A percentile compares a stretch with the other conserved stretches of the same genome.
Conservation (phyloP, 129 eudicot genomes). For the Sambucus nigra region DNA sequence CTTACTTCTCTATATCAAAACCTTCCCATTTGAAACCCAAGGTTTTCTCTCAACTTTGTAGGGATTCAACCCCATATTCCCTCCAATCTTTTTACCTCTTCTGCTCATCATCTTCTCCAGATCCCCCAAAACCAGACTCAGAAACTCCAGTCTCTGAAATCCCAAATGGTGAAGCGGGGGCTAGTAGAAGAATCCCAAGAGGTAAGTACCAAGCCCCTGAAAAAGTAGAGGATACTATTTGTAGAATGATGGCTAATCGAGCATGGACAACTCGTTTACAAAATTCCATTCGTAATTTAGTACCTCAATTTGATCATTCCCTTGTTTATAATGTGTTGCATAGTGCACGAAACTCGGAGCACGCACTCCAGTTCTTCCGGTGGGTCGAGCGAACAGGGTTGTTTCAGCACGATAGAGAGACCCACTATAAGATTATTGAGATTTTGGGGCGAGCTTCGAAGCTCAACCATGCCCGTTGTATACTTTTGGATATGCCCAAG, state of each 20-base stretch:
- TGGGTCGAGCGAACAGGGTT: slow-evolving; percentile 84
- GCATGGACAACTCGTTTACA: slow-evolving; percentile 93
- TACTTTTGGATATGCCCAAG: slow-evolving; percentile 77
- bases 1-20: slow-evolving; percentile 32
- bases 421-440: slow-evolving; percentile 66
- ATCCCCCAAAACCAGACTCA: slow-evolving; percentile 13
- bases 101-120: slow-evolving; percentile 28
- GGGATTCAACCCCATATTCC: slow-evolving; percentile 26
- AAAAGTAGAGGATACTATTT: slow-evolving; percentile 48
- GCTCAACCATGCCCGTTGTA: slow-evolving; percentile 88
- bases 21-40: slow-evolving; percentile 23
- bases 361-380: slow-evolving; percentile 86
- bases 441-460: slow-evolving; percentile 62
- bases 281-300: slow-evolving; percentile 63
- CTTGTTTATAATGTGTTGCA: slow-evolving; percentile 76
- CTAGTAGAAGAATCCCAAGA: slow-evolving; percentile 20
- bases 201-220: slow-evolving; percentile 58
- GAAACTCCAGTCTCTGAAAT: slow-evolving; percentile 8
- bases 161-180: slow-evolving; percentile 11
- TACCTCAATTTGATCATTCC: slow-evolving; percentile 57
- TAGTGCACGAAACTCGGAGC: slow-evolving; percentile 54
- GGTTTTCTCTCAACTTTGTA: slow-evolving; percentile 30
- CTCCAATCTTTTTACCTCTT: slow-evolving; percentile 30
- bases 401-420: slow-evolving; percentile 49
- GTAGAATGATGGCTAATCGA: slow-evolving; percentile 86